Base-by-base conservation (phyloP, 73 alveolate genomes). In the Effrenium voratum region DNA sequence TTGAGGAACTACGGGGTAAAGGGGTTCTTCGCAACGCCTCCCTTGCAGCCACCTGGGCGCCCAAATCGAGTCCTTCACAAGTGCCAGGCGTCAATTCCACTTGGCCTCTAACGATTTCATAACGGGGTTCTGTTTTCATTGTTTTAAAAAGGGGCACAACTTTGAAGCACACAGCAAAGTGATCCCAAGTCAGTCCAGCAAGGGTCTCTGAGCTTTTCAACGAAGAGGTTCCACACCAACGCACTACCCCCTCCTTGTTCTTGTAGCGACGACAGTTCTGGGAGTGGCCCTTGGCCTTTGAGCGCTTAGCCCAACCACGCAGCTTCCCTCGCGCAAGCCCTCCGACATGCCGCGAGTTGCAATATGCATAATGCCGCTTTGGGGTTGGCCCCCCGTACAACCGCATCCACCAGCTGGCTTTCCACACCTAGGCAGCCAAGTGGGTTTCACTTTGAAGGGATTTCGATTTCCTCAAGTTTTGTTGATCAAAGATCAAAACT, bases 401-500 rank as follows among this genome's bases (percentile, higher is more conserved):
- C 5, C 41, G 49, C 93, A 82, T 82, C 36, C 59, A 82, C 93
- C 93, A 82, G 10, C 76, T 49, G 1, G 93, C 0, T 2, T 63
- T 60, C 16, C 16, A 41, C 2, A 82, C 93, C 93, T 82, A 44
- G 40, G 47, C 46, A 13, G 47, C 49, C 16, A 5, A 60, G 76
- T 38, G 15, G 34, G 30, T 32, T 38, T 38, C 76, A n/a, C n/a
- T n/a, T n/a, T n/a, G n/a, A n/a, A n/a, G n/a, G n/a, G n/a, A n/a
- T n/a, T n/a, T n/a, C n/a, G n/a, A n/a, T n/a, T n/a, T n/a, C n/a
- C n/a, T n/a, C n/a, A n/a, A n/a, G n/a, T n/a, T n/a, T n/a, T n/a
- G n/a, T n/a, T n/a, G n/a, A n/a, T n/a, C n/a, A n/a, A n/a, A n/a
- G n/a, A n/a, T n/a, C n/a, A n/a, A n/a, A n/a, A n/a, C n/a, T n/a